phyloP scores from a whole-genome alignment of 2,329 filamentous ascomycete species.

The Fusarium luffae region DNA sequence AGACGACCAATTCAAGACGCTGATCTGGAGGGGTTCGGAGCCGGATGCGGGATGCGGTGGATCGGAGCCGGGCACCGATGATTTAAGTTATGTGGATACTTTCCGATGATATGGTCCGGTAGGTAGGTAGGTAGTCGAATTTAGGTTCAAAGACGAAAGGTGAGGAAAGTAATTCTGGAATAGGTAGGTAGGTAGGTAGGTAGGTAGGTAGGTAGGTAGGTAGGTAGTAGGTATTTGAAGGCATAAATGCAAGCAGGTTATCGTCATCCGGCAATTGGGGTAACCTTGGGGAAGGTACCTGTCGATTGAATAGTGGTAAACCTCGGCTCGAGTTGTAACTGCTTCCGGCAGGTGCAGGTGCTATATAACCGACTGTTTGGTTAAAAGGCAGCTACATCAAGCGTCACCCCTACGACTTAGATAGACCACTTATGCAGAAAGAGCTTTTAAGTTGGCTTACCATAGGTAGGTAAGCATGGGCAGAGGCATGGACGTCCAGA shows the following conservation, averaged over 20 bases:
- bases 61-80: constrained; percentile 25
- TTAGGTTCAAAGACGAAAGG: background rate
- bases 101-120: background rate
- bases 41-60: constrained; percentile 18
- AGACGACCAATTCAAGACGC: background rate
- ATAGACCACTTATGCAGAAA: background rate
- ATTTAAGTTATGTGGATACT: constrained; percentile 10
- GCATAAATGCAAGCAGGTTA: constrained; percentile 1
- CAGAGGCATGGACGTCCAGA: background rate
- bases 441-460: background rate
- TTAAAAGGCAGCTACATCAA: background rate
- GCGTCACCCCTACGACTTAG: background rate
- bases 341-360: background rate
- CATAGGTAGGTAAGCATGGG: background rate
- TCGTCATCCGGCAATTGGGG: constrained; percentile 23
- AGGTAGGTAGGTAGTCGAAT: background rate
- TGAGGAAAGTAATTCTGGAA: background rate
- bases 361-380: background rate
- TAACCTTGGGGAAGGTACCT: background rate
- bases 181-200: background rate
- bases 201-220: background rate
- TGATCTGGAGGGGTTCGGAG: constrained; percentile 31
- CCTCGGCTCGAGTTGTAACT: constrained; percentile 37
- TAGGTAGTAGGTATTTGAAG: background rate
- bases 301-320: constrained; percentile 17